Conservation (phyloP, 345 rosid species). For the Theobroma cacao region DNA sequence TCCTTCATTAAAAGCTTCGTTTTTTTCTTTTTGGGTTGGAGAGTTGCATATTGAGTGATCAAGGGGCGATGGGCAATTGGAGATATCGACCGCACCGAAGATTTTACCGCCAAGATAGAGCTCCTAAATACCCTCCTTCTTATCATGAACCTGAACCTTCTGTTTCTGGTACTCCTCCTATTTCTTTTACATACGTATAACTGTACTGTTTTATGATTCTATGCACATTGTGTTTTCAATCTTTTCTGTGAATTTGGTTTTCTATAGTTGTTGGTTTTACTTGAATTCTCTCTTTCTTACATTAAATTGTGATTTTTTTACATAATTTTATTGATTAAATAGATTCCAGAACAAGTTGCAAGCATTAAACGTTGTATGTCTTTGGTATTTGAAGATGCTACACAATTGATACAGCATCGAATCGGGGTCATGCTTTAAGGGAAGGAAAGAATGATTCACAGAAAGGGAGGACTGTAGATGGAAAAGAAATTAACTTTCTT, state of each 20-base stretch:
- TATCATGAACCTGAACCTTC: not conserved
- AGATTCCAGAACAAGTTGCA: not conserved
- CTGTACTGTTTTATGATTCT: no score
- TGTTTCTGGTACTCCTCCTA: not conserved
- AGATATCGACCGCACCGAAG: constrained; percentile 22
- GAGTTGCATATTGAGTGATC: no score
- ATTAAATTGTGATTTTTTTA: not conserved
- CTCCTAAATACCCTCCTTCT: constrained; percentile 19
- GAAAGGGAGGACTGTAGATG: not conserved
- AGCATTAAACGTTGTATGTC: not conserved
- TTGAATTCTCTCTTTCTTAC: not conserved
- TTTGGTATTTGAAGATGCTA: not conserved
- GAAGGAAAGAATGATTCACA: not conserved
- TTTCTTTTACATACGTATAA: not conserved
- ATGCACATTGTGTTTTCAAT: not conserved
- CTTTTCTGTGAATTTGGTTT: not conserved
- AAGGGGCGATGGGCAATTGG: constrained; percentile 35
- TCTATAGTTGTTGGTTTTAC: not conserved
- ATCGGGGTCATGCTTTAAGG: not conserved
- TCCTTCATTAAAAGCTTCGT: not conserved
- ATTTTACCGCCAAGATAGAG: constrained; percentile 13
- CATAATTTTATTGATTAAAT: not conserved
- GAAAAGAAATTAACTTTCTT: not conserved
- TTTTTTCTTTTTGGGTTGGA: no score
- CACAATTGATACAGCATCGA: not conserved